Evolutionary conservation across 495 filamentous ascomycete species (phyloP), one percentile per base, ranked within the genome.

Genomic region (Pseudomonodictys pantanalensis): DNA sequence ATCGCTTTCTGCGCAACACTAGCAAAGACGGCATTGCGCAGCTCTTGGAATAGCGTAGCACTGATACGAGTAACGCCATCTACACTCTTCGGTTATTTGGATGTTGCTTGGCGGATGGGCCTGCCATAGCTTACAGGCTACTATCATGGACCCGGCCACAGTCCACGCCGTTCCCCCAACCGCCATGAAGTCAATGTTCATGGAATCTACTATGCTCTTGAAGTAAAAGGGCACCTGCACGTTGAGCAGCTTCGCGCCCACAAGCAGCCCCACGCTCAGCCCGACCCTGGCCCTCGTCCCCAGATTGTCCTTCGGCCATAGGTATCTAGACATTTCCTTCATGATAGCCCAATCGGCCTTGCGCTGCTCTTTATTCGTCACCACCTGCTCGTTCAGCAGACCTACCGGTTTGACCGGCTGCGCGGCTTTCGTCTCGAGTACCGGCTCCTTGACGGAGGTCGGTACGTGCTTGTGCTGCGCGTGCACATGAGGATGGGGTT

Each of bases 151-250:
- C 0, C 93, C 93, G 11, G 91, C 93, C 1, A 92, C 86, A 3
- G 91, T 92, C 64, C 85, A 87, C 18, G 90, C 95, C 0, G 90
- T 96, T 0, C 90, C 92, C 10, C 89, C 91, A 2, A 91, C 69
- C 6, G 85, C 78, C 2, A 83, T 81, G 73, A 97, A 89, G 69
- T 97, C 93, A 60, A 98, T 80, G 69, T 98, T 98, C 90, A 98
- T 95, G 20, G 86, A 85, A 71, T 98, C 93, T 42, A 98, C 88
- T 63, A 98, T 98, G 71, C 79, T 89, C 73, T 97, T 96, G 78
- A 98, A 97, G 77, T 96, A 98, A 73, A 98, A 98, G 3, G 93
- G 93, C 35, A 98, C 87, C 75, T 98, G 90, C 6, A 98, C 95
- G 73, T 97, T 98, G 64, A 97, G 79, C 33, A 84, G 81, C 81